Base-by-base conservation (phyloP, 2,329 filamentous ascomycete species). In the Aspergillus sp. region DNA sequence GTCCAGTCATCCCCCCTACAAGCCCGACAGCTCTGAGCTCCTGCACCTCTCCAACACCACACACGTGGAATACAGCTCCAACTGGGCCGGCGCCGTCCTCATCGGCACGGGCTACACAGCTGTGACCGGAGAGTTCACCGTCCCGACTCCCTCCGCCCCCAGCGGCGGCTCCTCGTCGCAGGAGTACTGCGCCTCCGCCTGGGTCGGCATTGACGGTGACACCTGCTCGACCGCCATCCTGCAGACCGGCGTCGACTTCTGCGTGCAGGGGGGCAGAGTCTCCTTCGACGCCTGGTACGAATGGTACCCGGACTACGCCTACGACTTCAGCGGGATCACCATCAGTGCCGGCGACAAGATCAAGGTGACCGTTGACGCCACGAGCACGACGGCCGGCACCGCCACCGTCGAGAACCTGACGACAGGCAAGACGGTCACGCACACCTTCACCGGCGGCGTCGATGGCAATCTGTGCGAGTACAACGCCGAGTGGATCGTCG, bases 121-220 rank as follows among this genome's bases (percentile, higher is more conserved):
- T n/a, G 82, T 83, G 20, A 76, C 75, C 3, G 82, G 76, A 16
- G 76, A 75, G 16, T 79, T 84, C 65, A 76, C 69, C 9, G 76
- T 83, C 1, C 81, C 81, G 2, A 76, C 70, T 1, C 76, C 78
- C 20, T 64, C 66, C 21, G 61, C 64, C 14, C 73, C 76, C 2
- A 64, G 63, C 7, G 71, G 71, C 34, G 69, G 68, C 41, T 63
- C 61, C 50, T 64, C 59, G 23, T n/a, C 13, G 3, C 40, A 31
- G 7, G 19, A 17, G 10, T 47, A 47, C 20, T 47, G 45, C 62
- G 77, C 78, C 19, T 77, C 78, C 2, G 80, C 79, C 3, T 84
- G 80, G 82, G 80, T 84, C 10, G 81, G 81, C 31, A 83, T 85
- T 47, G 81, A 84, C 54, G 82, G 82, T n/a, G 79, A 82, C 58